Conservation (phyloP, 2,329 filamentous ascomycete species). For the Sclerotinia nivalis region DNA sequence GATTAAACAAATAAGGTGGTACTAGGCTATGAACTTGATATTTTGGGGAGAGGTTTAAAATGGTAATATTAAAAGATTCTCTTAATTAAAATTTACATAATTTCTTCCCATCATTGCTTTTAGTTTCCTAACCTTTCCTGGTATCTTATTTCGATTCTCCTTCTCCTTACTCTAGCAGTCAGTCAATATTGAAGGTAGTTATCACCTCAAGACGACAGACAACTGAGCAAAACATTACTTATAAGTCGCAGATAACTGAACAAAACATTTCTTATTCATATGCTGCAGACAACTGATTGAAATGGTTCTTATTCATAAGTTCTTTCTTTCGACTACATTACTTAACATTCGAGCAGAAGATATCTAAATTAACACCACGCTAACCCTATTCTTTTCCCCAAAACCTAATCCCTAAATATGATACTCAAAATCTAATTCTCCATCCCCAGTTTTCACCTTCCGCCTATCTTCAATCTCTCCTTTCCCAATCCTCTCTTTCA, state of each 20-base stretch:
- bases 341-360: neutral
- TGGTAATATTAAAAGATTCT: neutral
- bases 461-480: slow-evolving; percentile 49
- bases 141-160: neutral
- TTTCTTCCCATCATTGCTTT: neutral
- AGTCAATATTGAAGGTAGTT: neutral
- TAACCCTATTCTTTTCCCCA: neutral
- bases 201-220: neutral
- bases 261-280: neutral
- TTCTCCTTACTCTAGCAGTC: neutral
- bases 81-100: neutral
- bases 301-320: neutral
- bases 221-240: neutral
- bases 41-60: neutral
- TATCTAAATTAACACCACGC: neutral
- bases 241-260: neutral
- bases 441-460: slow-evolving; percentile 49
- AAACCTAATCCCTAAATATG: slow-evolving; percentile 37
- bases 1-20: neutral
- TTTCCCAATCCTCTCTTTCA: slow-evolving; percentile 44
- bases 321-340: neutral
- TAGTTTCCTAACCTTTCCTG: neutral
- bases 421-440: slow-evolving; percentile 51
- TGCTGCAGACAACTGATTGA: neutral
- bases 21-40: neutral